Conservation (phyloP, 2,329 filamentous ascomycete genomes). For the Coniochaeta ligniaria region DNA sequence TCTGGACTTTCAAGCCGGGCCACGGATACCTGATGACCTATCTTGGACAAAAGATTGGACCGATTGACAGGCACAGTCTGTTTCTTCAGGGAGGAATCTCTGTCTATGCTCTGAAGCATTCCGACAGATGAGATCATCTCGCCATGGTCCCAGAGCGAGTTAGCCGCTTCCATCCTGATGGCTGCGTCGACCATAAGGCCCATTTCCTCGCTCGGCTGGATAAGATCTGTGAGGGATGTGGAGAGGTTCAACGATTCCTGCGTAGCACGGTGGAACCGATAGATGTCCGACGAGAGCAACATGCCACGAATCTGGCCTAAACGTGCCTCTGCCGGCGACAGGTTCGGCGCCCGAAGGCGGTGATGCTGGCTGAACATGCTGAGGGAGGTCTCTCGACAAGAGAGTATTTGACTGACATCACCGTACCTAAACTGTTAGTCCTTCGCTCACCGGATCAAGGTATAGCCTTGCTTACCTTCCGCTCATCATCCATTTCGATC, state of each 20-base stretch:
- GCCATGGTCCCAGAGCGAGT: constrained; percentile 88
- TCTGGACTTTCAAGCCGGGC: constrained; percentile 88
- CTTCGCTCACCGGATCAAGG: neutral
- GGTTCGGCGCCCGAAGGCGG: constrained; percentile 48
- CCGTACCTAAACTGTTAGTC: constrained; percentile 48
- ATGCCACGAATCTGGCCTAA: constrained; percentile 72
- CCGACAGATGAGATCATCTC: constrained; percentile 84
- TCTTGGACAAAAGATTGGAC: constrained; percentile 76
- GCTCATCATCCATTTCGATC: constrained; percentile 74
- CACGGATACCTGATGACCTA: constrained; percentile 83
- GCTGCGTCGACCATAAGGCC: constrained; percentile 71
- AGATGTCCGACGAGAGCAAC: constrained; percentile 66
- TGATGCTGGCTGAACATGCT: constrained; percentile 68
- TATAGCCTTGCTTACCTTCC: constrained; percentile 49
- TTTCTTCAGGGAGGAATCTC: constrained; percentile 51
- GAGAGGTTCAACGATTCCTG: constrained; percentile 85
- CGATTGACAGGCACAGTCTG: constrained; percentile 67
- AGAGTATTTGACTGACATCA: constrained; percentile 74
- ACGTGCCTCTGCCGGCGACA: constrained; percentile 57
- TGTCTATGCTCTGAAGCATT: constrained; percentile 72
- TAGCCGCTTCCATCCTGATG: constrained; percentile 75
- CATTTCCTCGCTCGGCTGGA: constrained; percentile 60
- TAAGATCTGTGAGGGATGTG: constrained; percentile 72
- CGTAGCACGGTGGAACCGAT: constrained; percentile 70
- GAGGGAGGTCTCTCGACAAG: constrained; percentile 75